A percentile compares a stretch with the other conserved stretches of the same genome.
These are phyloP conservation scores for Sphaerulina musiva DNA, from an alignment of 2,329 filamentous ascomycete genomes.

Conservation along the genomic window DNA sequence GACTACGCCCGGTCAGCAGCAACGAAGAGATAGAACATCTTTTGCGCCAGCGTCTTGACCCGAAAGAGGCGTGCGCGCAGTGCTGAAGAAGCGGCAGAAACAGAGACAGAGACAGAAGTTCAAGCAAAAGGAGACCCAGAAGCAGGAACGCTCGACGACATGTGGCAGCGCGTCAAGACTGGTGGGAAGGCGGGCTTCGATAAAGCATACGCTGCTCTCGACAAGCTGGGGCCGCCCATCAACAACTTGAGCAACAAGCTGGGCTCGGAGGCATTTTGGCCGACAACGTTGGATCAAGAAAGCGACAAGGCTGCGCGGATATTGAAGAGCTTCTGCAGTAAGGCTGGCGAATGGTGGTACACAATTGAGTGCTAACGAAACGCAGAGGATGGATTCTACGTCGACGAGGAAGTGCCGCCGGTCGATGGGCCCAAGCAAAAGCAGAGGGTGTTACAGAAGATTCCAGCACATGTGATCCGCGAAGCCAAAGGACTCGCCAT, in stretches of 20 bases:
- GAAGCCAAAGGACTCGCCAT: conserved; percentile 87
- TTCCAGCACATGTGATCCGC: conserved; percentile 74
- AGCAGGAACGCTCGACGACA: conserved; percentile 8
- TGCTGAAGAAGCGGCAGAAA: neutral
- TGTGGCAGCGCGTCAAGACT: conserved; percentile 52
- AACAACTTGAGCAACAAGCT: conserved; percentile 77
- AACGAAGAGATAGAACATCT: neutral
- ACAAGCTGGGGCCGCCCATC: conserved; percentile 63
- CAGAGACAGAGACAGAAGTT: no score
- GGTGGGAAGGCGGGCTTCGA: conserved; percentile 63
- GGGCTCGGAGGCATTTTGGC: conserved; percentile 78
- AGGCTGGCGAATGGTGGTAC: conserved; percentile 30
- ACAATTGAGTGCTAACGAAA: conserved; percentile 2
- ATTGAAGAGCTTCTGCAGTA: conserved; percentile 82
- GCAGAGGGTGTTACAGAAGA: conserved; percentile 68
- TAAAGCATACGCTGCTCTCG: conserved; percentile 61
- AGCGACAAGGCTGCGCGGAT: conserved; percentile 88
- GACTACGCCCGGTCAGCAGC: neutral
- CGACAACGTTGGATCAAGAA: conserved; percentile 77
- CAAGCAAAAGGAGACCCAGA: no score
- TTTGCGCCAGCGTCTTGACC: neutral
- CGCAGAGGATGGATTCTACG: conserved; percentile 61
- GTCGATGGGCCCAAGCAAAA: conserved; percentile 51
- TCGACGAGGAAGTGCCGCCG: conserved; percentile 46
- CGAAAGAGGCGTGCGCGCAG: neutral